Base-by-base conservation (phyloP, 495 filamentous ascomycete genomes). In the Rhizodiscina lignyota region DNA sequence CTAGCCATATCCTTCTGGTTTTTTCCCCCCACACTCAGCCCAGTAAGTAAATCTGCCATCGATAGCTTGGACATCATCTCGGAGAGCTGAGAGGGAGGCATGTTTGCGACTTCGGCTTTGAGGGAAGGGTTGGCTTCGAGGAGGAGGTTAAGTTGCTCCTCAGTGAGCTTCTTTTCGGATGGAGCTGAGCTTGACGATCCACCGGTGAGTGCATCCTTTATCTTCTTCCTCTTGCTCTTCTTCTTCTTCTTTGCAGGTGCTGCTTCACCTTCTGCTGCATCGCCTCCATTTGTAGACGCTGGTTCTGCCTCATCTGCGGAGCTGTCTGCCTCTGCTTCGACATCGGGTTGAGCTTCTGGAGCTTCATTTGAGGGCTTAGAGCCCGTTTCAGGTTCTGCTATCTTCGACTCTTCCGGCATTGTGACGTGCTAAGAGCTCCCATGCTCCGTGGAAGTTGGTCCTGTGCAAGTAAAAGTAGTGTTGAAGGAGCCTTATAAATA, bases 1-100 rank as follows among this genome's bases (percentile, higher is more conserved):
- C 76, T 77, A 3, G 72, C 86, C 83, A 94, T 93, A 45, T 94
- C 87, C 58, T 92, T 94, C 44, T 73, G 71, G 21, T 13, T 36
- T 16, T 40, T 55, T 57, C 41, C 12, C 11, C 6, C 6, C 12
- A 18, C 6, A 32, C 5, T 32, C 11, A 92, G 59, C 4, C 86
- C 86, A 0, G 86, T 92, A 59, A 93, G 60, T 42, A 93, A 61
- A 32, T 93, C 80, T 35, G 74, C 65, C 10, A 92, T 58, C 39
- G 73, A 76, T 52, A 93, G 61, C 36, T 76, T 72, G 51, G 71
- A 72, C 45, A 94, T 56, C 20, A 71, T 60, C 40, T 83, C 71
- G 32, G 67, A 58, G 10, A 68, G 61, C 32, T 47, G 53, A 36
- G 42, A 38, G 44, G 32, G 55, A 12, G 42, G 56, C 44, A 53